Evolutionary conservation across 495 filamentous ascomycete species (phyloP), one percentile per base, ranked within the genome.

Genomic region (Tuber borchii): DNA sequence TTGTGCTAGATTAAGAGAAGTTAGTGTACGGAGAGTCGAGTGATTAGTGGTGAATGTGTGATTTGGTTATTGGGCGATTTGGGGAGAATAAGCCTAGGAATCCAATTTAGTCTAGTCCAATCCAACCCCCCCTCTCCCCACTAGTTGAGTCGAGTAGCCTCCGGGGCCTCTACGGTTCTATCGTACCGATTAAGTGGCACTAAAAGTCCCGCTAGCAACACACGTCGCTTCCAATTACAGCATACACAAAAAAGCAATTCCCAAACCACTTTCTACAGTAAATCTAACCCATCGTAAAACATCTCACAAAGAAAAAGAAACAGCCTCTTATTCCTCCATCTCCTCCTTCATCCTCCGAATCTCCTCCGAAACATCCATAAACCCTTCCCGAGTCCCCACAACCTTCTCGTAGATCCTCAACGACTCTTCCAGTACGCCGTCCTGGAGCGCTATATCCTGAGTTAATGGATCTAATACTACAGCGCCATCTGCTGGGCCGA

Each of bases 341-440:
- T 81, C 80, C 20, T 77, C 78, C 43, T 75, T 19, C 73, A 82
- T 34, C 71, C 79, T 81, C 51, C 51, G 75, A 7, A 73, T 73
- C 42, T 76, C 79, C 44, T 81, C 79, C 5, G 79, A 56, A 68
- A 81, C 37, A 31, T 46, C 73, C 76, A 80, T 78, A 61, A 83
- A 83, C 34, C 78, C 78, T 40, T 78, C 80, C 26, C 14, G 70
- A 56, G 70, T 71, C 22, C 78, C 80, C 45, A 80, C 42, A 44
- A 80, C 70, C 22, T 46, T 46, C 68, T 75, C 65, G 78, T 76
- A 82, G 37, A 74, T 74, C 6, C 0, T 69, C 70, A 43, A 75
- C 46, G 70, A 76, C 74, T 77, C 76, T 5, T 77, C 78, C 5
- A 81, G 74, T 37, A 48, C 76, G 1, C 16, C 76, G 34, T 76